These are phyloP conservation scores for Astragalus membranaceus DNA, from an alignment of 306 rosid species.

Conservation along the genomic window DNA sequence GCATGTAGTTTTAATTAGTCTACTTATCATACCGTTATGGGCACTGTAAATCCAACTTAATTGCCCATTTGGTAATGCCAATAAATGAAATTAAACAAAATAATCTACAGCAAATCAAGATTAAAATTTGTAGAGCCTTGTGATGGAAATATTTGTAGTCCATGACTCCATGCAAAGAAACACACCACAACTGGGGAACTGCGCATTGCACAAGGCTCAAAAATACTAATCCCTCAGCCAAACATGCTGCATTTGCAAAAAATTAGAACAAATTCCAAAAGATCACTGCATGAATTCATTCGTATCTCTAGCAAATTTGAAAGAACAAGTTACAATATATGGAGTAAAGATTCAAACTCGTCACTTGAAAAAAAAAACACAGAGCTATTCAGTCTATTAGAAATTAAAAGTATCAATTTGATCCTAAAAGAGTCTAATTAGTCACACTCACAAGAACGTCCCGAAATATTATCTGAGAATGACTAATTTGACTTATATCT, in stretches of 20 bases:
- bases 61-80: slow-evolving; percentile 5
- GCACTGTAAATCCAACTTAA: background rate
- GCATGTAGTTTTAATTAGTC: background rate
- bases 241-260: slow-evolving; percentile 6
- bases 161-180: background rate
- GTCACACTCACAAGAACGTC: too few species aligned
- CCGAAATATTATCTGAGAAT: too few species aligned
- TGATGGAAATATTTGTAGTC: background rate
- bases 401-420: too few species aligned
- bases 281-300: background rate
- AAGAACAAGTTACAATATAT: background rate
- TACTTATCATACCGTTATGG: background rate
- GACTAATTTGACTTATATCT: too few species aligned
- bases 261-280: background rate
- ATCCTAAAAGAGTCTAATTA: too few species aligned
- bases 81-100: background rate
- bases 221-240: background rate
- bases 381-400: too few species aligned
- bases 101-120: background rate
- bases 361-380: too few species aligned
- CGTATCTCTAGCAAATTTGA: background rate
- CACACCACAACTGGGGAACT: background rate
- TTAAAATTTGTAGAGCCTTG: background rate
- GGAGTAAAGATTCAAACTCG: too few species aligned
- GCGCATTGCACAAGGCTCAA: slow-evolving; percentile 14